These are phyloP conservation scores for Globisporangium megalacanthum DNA, from an alignment of 352 stramenopile genomes.

Conservation along the genomic window DNA sequence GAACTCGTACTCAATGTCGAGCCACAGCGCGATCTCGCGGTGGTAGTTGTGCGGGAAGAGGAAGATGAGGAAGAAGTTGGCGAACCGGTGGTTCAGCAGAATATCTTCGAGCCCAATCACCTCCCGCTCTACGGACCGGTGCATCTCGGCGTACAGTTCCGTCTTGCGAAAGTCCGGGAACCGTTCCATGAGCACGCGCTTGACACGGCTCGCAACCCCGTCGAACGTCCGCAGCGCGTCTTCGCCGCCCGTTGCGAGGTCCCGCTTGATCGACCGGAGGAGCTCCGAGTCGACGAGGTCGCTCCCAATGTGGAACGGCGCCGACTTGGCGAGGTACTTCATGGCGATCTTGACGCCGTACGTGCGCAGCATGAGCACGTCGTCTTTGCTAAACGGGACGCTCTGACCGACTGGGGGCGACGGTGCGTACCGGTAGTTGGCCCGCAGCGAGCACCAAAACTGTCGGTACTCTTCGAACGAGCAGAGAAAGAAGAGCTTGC, in stretches of 20 bases:
- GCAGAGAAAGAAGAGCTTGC: slow-evolving; percentile 80
- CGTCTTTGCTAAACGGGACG: slow-evolving; percentile 73
- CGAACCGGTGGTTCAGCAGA: slow-evolving; percentile 84
- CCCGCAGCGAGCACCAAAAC: slow-evolving; percentile 62
- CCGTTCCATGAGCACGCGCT: slow-evolving; percentile 71
- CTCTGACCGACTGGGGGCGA: slow-evolving; percentile 6
- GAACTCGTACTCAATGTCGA: slow-evolving; percentile 87
- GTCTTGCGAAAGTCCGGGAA: slow-evolving; percentile 80
- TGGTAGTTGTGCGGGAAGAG: slow-evolving; percentile 87
- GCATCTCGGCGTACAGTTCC: slow-evolving; percentile 78
- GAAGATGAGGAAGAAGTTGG: slow-evolving; percentile 89
- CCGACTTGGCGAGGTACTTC: slow-evolving; percentile 75
- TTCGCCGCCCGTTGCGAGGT: slow-evolving; percentile 71
- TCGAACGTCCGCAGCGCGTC: slow-evolving; percentile 80
- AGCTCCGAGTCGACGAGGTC: slow-evolving; percentile 56
- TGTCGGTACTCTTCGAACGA: slow-evolving; percentile 74
- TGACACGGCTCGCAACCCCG: slow-evolving; percentile 65
- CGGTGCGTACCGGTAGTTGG: slow-evolving; percentile 42
- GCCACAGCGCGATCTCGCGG: slow-evolving; percentile 77
- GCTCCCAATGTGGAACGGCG: slow-evolving; percentile 75
- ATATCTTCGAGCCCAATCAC: slow-evolving; percentile 82
- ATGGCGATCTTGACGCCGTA: slow-evolving; percentile 86
- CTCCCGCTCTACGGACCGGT: slow-evolving; percentile 69
- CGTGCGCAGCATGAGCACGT: slow-evolving; percentile 75
- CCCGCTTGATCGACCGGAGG: slow-evolving; percentile 66